A percentile compares a stretch with the other conserved stretches of the same genome.
Evolutionary conservation across 176 grass and related monocot genomes (phyloP).

Genomic region (Miscanthus lutarioriparius): DNA sequence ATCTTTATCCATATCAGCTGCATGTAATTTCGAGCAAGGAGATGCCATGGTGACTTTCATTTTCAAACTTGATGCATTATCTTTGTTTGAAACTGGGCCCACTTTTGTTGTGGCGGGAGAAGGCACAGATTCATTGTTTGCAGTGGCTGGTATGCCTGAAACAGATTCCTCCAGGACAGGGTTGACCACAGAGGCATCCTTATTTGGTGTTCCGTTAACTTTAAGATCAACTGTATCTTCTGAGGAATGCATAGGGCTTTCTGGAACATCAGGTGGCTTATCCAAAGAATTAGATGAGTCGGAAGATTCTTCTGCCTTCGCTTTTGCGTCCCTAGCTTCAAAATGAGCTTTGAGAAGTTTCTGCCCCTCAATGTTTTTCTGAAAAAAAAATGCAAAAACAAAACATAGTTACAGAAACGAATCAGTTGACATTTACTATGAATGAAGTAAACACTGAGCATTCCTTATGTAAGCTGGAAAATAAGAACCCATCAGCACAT

Average conservation of each 20-base stretch:
- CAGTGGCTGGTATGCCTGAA: constrained; percentile 18
- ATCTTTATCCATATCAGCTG: constrained; percentile 43
- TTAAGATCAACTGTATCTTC: constrained; percentile 36
- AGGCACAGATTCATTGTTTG: constrained; percentile 30
- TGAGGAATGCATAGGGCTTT: constrained; percentile 32
- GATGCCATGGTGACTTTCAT: constrained; percentile 23
- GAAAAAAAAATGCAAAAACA: constrained; percentile 24
- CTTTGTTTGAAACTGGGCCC: constrained; percentile 45
- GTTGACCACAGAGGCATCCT: constrained; percentile 29
- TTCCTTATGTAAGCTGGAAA: background rate
- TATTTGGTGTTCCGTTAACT: constrained; percentile 30
- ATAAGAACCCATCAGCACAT: background rate
- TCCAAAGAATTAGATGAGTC: constrained; percentile 58
- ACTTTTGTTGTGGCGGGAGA: constrained; percentile 9
- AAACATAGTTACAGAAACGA: constrained; percentile 34
- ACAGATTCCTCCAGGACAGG: constrained; percentile 34
- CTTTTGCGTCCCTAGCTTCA: constrained; percentile 50
- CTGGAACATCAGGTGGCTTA: constrained; percentile 42
- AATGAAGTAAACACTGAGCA: constrained; percentile 1
- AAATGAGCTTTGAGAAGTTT: constrained; percentile 67
- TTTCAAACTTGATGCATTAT: constrained; percentile 28
- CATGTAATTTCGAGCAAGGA: constrained; percentile 35
- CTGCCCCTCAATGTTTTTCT: constrained; percentile 57
- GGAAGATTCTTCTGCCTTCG: constrained; percentile 43
- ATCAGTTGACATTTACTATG: background rate